These are phyloP conservation scores for Stentor roeselii DNA, from an alignment of 73 alveolate species.

Conservation along the genomic window DNA sequence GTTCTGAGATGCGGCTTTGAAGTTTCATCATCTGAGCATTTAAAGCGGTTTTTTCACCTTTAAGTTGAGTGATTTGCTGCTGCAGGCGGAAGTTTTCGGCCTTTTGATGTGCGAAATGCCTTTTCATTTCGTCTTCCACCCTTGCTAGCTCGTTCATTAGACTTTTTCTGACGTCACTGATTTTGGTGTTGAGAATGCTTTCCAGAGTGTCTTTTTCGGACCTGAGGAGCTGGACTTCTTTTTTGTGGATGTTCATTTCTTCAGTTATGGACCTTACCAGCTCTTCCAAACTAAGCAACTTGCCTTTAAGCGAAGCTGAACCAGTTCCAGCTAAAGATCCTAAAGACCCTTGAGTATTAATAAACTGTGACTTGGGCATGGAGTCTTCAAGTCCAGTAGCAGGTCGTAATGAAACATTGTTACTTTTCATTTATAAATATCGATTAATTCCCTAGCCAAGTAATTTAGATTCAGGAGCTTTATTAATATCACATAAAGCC, in stretches of 20 bases:
- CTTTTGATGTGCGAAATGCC: constrained; percentile 68
- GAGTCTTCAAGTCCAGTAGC: constrained; percentile 20
- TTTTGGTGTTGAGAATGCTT: constrained; percentile 89
- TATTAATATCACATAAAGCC: neutral
- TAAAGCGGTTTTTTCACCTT: constrained; percentile 83
- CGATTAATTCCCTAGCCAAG: neutral
- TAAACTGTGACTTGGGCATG: neutral
- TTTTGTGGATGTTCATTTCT: constrained; percentile 91
- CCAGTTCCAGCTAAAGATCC: constrained; percentile 19
- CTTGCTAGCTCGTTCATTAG: constrained; percentile 88
- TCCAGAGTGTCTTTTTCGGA: constrained; percentile 93
- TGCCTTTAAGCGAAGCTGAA: constrained; percentile 69
- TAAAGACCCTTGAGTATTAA: constrained; percentile 18
- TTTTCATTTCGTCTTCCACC: constrained; percentile 95
- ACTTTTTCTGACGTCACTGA: constrained; percentile 91
- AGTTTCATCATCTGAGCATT: constrained; percentile 70
- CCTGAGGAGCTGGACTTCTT: constrained; percentile 85
- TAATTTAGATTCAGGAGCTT: neutral
- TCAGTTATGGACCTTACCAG: constrained; percentile 55
- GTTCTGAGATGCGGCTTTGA: constrained; percentile 84
- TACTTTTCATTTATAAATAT: constrained; percentile 1
- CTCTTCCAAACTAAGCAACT: constrained; percentile 50
- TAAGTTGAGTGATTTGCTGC: constrained; percentile 74
- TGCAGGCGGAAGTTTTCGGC: constrained; percentile 77
- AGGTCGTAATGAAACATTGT: neutral